These are phyloP conservation scores for Coniochaeta pulveracea DNA, from an alignment of 2,329 filamentous ascomycete species.

Conservation along the genomic window DNA sequence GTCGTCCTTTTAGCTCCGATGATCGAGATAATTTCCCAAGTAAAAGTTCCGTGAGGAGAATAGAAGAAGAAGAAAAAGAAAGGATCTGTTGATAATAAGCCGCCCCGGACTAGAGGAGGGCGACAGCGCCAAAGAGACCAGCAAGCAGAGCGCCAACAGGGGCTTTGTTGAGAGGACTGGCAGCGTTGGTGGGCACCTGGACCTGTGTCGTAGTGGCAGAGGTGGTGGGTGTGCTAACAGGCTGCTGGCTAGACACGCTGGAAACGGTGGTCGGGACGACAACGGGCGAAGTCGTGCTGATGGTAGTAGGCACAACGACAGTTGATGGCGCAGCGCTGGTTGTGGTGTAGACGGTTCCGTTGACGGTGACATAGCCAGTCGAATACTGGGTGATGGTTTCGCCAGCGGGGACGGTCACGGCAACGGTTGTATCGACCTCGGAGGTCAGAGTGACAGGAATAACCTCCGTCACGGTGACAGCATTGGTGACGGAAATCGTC, in stretches of 20 bases:
- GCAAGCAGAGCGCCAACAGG: slow-evolving; percentile 24
- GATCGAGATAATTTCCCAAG: slow-evolving; percentile 3
- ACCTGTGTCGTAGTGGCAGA: slow-evolving; percentile 9
- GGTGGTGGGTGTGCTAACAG: not conserved
- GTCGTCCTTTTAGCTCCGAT: slow-evolving; percentile 1
- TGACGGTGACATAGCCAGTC: slow-evolving; percentile 20
- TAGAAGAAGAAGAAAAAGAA: not conserved
- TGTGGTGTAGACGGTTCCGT: slow-evolving; percentile 15
- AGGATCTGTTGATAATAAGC: no score
- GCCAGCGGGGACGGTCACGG: slow-evolving; percentile 20
- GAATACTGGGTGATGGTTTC: slow-evolving; percentile 23
- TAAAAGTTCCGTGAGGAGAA: slow-evolving; percentile 1
- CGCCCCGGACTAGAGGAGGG: slow-evolving; percentile 18
- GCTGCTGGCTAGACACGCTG: no score
- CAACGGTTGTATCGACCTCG: slow-evolving; percentile 26
- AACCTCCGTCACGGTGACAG: slow-evolving; percentile 24
- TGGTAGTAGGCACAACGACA: slow-evolving; percentile 17
- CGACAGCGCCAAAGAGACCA: slow-evolving; percentile 24
- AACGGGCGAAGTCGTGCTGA: slow-evolving; percentile 8
- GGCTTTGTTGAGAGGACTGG: slow-evolving; percentile 7
- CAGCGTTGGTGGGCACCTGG: slow-evolving; percentile 19
- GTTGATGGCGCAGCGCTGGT: slow-evolving; percentile 15
- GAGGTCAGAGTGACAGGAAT: slow-evolving; percentile 28
- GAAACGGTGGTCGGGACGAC: slow-evolving; percentile 16
- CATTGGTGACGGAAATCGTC: slow-evolving; percentile 24